Conservation (phyloP, 2,329 filamentous ascomycete species). For the Diatrype stigma region DNA sequence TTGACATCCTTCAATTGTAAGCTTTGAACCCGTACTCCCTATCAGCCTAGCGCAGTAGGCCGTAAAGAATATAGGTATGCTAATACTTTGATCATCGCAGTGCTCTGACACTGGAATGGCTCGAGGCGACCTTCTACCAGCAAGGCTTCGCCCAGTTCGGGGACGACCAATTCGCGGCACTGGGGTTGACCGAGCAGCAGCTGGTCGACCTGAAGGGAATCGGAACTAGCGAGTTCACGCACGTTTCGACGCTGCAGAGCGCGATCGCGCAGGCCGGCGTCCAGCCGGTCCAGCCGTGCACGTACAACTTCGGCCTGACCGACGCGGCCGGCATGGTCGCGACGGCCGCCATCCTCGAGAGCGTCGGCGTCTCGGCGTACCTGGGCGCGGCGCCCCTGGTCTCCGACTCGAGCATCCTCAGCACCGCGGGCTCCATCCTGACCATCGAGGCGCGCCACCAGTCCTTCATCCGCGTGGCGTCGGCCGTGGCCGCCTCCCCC, state of each 20-base stretch:
- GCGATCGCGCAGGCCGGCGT: conserved; percentile 59
- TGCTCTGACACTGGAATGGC: conserved; percentile 69
- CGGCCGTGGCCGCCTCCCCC: conserved; percentile 56
- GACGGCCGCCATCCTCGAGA: conserved; percentile 67
- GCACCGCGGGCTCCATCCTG: conserved; percentile 65
- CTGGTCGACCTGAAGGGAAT: conserved; percentile 59
- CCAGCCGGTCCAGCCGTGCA: conserved; percentile 64
- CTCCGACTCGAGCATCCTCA: conserved; percentile 54
- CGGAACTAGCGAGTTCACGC: conserved; percentile 58
- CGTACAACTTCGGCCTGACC: conserved; percentile 68
- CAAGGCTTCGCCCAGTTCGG: conserved; percentile 66
- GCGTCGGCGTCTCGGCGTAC: conserved; percentile 69
- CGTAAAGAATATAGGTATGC: too few relatives aligned
- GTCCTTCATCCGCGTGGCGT: conserved; percentile 63
- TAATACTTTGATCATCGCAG: conserved; percentile 36
- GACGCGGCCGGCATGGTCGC: conserved; percentile 64
- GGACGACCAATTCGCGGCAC: conserved; percentile 58
- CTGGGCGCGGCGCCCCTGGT: conserved; percentile 67
- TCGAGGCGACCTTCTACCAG: conserved; percentile 69
- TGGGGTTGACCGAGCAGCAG: conserved; percentile 52
- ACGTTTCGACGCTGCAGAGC: conserved; percentile 56
- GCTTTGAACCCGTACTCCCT: conserved; percentile 18
- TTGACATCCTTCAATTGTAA: conserved; percentile 58
- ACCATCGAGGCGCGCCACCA: conserved; percentile 72
- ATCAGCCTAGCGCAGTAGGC: background rate